Conservation (phyloP, 768 basidiomycete genomes). For the Boletus reticulatus region DNA sequence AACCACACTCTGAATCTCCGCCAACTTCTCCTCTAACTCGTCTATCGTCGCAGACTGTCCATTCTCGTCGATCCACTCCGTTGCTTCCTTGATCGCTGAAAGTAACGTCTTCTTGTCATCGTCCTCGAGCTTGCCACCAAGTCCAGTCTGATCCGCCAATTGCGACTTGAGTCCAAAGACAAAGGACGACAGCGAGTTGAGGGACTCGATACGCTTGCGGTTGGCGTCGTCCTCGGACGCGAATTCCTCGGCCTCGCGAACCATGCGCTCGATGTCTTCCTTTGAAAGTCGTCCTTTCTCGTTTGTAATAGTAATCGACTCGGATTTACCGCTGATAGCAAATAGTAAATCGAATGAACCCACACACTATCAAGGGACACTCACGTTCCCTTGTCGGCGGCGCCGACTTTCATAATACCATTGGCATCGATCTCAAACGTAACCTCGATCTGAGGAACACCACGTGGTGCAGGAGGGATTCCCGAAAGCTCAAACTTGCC, state of each 20-base stretch:
- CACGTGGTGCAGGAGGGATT: slow-evolving; percentile 94
- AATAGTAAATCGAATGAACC: neutral
- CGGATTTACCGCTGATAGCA: slow-evolving; percentile 65
- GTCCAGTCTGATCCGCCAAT: slow-evolving; percentile 58
- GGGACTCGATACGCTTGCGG: slow-evolving; percentile 81
- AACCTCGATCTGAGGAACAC: slow-evolving; percentile 97
- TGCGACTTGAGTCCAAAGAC: slow-evolving; percentile 79
- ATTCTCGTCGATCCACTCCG: slow-evolving; percentile 80
- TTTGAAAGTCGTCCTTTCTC: slow-evolving; percentile 90
- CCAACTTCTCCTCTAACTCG: slow-evolving; percentile 88
- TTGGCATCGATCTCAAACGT: slow-evolving; percentile 95
- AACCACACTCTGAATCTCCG: slow-evolving; percentile 70
- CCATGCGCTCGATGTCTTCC: slow-evolving; percentile 81
- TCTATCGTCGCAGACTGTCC: slow-evolving; percentile 74
- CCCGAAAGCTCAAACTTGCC: slow-evolving; percentile 94
- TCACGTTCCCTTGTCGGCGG: slow-evolving; percentile 94
- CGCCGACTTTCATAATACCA: slow-evolving; percentile 92
- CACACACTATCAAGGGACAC: slow-evolving; percentile 17
- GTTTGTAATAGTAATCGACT: slow-evolving; percentile 92
- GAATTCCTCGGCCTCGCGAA: slow-evolving; percentile 82
- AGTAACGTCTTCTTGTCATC: slow-evolving; percentile 85
- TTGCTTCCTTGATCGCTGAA: slow-evolving; percentile 73
- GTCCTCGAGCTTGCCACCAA: slow-evolving; percentile 72
- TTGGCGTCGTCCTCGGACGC: slow-evolving; percentile 76
- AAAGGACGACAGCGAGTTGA: slow-evolving; percentile 77